A percentile compares a stretch with the other conserved stretches of the same genome.
These are phyloP conservation scores for Stachybotrys chlorohalonatus DNA, from an alignment of 2,329 filamentous ascomycete species.

Conservation along the genomic window DNA sequence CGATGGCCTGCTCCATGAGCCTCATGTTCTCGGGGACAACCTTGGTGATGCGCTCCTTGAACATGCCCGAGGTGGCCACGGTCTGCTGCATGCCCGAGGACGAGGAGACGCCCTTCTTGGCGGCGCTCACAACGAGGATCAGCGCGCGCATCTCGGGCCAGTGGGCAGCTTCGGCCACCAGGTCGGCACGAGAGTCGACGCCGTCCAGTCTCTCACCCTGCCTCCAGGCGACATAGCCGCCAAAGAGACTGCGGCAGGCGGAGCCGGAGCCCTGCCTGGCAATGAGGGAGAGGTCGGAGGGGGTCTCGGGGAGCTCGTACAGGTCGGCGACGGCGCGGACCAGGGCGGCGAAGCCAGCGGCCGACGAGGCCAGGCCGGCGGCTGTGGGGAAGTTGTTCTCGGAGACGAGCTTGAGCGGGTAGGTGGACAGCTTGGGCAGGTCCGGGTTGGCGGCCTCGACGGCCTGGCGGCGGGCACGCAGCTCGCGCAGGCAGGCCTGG, in stretches of 20 bases:
- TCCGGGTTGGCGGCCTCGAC: slow-evolving; percentile 65
- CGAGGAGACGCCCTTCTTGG: slow-evolving; percentile 91
- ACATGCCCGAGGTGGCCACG: slow-evolving; percentile 82
- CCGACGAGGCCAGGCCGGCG: slow-evolving; percentile 72
- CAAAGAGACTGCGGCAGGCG: slow-evolving; percentile 86
- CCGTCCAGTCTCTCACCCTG: slow-evolving; percentile 70
- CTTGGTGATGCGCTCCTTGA: slow-evolving; percentile 62
- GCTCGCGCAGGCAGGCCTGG: slow-evolving; percentile 86
- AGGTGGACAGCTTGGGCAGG: slow-evolving; percentile 71
- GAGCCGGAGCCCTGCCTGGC: slow-evolving; percentile 92
- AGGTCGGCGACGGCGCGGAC: slow-evolving; percentile 86
- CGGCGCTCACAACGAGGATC: slow-evolving; percentile 82
- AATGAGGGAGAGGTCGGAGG: slow-evolving; percentile 77
- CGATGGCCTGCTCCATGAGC: slow-evolving; percentile 75
- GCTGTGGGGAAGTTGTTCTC: slow-evolving; percentile 99
- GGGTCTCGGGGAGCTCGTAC: slow-evolving; percentile 73
- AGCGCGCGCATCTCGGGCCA: slow-evolving; percentile 94
- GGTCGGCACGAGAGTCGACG: slow-evolving; percentile 76
- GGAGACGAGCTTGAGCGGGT: slow-evolving; percentile 78
- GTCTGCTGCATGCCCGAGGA: slow-evolving; percentile 97
- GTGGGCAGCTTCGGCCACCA: slow-evolving; percentile 80
- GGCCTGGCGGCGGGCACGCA: slow-evolving; percentile 65
- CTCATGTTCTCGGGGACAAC: slow-evolving; percentile 80
- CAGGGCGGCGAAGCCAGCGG: slow-evolving; percentile 59
- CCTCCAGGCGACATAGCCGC: slow-evolving; percentile 93